Base-by-base conservation (phyloP, 805 yeast genomes). In the Suhomyces tanzawaensis region DNA sequence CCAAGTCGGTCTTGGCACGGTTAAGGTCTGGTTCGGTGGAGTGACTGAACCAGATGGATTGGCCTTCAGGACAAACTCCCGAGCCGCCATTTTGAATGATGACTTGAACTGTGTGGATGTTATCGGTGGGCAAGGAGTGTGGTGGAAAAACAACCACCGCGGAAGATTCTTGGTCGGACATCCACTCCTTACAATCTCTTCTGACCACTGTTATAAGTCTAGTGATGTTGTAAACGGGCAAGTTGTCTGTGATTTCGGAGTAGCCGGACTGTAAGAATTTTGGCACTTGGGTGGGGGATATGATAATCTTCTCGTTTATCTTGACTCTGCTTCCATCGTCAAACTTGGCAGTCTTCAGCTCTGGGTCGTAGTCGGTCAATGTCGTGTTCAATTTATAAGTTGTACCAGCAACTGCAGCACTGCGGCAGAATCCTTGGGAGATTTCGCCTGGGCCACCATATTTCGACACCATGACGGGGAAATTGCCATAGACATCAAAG, bases 331-430 rank as follows among this genome's bases (percentile, higher is more conserved):
- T 75, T 21, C 95, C 93, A 58, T 90, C 96, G 41, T 75, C 69
- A 47, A 86, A 79, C 27, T 69, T 67, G 6, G 95, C 96, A 17
- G 79, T 67, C 52, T 85, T 82, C 21, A 77, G 66, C 19, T 59
- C 64, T 24, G 82, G 78, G 57, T 91, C 91, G 62, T 69, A 88
- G 25, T 78, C 76, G 4, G 65, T 65, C 36, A 91, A 62, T 27
- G 72, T 66, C 12, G 93, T 82, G 55, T 82, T 80, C 39, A 91
- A 71, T 60, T 89, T 88, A 65, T 93, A 91, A 23, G 95, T 87
- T 38, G 97, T 84, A 38, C 98, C 98, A 14, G 93, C 98, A 45
- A 91, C 98, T 11, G 99, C 99, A 3, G 98, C 98, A 41, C 95
- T 85, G 51, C 99, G 76, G 65, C 97, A 91, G 62, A 93, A 91